Base-by-base conservation (phyloP, 2,329 filamentous ascomycete species). In the Trichoderma gracile region DNA sequence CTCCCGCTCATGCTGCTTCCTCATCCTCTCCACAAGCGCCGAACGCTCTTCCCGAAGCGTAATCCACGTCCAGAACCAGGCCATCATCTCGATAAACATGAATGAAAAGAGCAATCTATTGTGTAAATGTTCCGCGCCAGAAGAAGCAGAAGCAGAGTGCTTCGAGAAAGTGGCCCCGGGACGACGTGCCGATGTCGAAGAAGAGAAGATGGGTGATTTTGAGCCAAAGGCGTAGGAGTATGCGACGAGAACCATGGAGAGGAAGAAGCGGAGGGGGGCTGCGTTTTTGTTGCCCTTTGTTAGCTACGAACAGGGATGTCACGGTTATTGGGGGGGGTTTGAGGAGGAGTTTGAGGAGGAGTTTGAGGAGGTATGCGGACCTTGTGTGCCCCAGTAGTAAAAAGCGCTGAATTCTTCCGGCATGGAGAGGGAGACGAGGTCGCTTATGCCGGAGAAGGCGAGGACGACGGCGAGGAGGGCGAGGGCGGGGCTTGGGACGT, bases 81-180 rank as follows among this genome's bases (percentile, higher is more conserved):
- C 84, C 69, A 92, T 81, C 75, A 92, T 86, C 80, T 97, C 93
- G 73, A 96, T 73, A 71, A 97, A 95, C 9, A 87, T 87, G 77
- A 92, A 95, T 0, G 90, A 88, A 74, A 97, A 96, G 46, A 96
- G 86, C 46, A 96, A 80, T 57, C 92, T 86, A 74, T 96, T 96
- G 79, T 93, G 92, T 71, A 97, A 77, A 25, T 85, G 84, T 67
- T 93, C 89, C 56, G 86, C 81, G 67, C 78, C 87, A 82, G 76
- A 33, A 33, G 30, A 33, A 27, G 25, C 71, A 27, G 27, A 83
- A 73, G 75, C 71, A 55, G 75, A 73, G 58, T 38, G 17, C 30
- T 73, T 78, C 30, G 71, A 65, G 15, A 27, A 40, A 25, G 27
- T 1, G 12, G 4, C 10, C 15, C 9, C 17, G 76, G 73, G 64